A percentile compares a stretch with the other conserved stretches of the same genome.
These are phyloP conservation scores for Oryza officinalis DNA, from an alignment of 176 grass and related monocot genomes.

Conservation along the genomic window DNA sequence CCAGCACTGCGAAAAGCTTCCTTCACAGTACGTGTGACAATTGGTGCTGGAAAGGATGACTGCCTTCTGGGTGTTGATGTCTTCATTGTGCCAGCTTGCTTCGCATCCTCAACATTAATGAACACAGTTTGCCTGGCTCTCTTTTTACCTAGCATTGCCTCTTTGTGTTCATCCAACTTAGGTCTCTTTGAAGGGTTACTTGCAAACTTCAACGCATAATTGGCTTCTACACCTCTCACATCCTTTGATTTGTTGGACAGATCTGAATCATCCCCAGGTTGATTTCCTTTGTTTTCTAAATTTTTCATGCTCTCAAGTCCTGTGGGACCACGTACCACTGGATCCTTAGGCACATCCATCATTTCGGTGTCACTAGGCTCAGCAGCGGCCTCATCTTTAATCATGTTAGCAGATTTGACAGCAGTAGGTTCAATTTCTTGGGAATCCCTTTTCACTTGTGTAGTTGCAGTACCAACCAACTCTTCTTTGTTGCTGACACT, in stretches of 20 bases:
- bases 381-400: constrained; percentile 42
- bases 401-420: constrained; percentile 36
- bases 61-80: constrained; percentile 81
- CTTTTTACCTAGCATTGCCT: constrained; percentile 94
- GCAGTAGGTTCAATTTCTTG: constrained; percentile 47
- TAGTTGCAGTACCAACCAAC: constrained; percentile 32
- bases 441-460: constrained; percentile 45
- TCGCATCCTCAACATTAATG: constrained; percentile 95
- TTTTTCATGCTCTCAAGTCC: constrained; percentile 34
- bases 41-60: constrained; percentile 82
- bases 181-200: constrained; percentile 83
- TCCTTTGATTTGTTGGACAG: constrained; percentile 64
- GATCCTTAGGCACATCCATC: constrained; percentile 55
- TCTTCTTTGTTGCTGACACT: constrained; percentile 63
- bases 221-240: constrained; percentile 87
- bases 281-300: constrained; percentile 59
- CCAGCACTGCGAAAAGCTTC: constrained; percentile 55
- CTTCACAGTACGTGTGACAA: constrained; percentile 84
- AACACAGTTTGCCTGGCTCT: constrained; percentile 86
- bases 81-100: constrained; percentile 91
- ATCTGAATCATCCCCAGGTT: constrained; percentile 59
- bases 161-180: constrained; percentile 87
- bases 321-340: constrained; percentile 23
- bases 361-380: constrained; percentile 56
- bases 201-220: constrained; percentile 78